Conservation (phyloP, 257 asterid genomes). For the Solanum chiquidenum region DNA sequence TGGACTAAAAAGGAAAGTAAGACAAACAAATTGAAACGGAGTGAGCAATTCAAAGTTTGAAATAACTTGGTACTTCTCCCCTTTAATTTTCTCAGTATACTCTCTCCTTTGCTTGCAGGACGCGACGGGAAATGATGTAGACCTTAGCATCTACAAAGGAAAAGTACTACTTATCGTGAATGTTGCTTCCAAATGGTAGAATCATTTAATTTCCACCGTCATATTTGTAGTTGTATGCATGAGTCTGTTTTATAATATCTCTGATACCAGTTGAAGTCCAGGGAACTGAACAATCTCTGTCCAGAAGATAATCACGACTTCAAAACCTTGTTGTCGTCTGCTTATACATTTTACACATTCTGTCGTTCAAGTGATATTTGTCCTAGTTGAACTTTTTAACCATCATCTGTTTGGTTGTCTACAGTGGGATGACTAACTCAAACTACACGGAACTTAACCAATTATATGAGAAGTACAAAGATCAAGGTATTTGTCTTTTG, state of each 20-base stretch:
- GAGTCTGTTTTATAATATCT: not conserved
- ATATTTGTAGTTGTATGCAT: not conserved
- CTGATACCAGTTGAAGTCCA: not conserved
- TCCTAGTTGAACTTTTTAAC: not conserved
- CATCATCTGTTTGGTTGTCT: not conserved
- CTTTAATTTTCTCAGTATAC: not conserved
- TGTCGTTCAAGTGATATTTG: not conserved
- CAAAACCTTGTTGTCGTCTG: not conserved
- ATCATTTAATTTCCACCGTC: not conserved
- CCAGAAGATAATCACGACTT: not conserved
- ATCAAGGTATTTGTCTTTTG: slow-evolving; percentile 34
- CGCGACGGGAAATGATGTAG: slow-evolving; percentile 27
- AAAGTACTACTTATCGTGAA: slow-evolving; percentile 52
- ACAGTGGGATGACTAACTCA: slow-evolving; percentile 86
- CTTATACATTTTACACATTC: not conserved
- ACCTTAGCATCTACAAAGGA: slow-evolving; percentile 52
- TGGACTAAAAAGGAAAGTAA: not conserved
- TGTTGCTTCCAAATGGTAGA: slow-evolving; percentile 75
- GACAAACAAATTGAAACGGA: not conserved
- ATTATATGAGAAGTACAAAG: slow-evolving; percentile 52
- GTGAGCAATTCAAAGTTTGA: too few species aligned
- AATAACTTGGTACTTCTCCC: not conserved
- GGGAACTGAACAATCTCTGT: not conserved
- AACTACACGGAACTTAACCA: slow-evolving; percentile 72
- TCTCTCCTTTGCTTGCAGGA: slow-evolving; percentile 28